phyloP scores from a whole-genome alignment of 768 basidiomycete species.

The Rhizopogon sp. region DNA sequence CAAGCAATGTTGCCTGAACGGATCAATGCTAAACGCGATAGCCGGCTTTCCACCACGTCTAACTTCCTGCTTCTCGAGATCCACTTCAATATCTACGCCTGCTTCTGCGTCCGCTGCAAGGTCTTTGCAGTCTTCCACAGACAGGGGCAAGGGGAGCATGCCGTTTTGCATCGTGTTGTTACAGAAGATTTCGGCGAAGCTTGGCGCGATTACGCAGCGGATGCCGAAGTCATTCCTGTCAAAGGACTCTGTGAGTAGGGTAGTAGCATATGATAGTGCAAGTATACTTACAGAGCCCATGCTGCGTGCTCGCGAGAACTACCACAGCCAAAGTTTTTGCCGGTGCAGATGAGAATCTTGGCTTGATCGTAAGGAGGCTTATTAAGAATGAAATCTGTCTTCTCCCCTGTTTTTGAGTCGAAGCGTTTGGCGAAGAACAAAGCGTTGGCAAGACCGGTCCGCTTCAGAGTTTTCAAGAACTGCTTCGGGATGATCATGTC shows the following conservation, averaged over 20 bases:
- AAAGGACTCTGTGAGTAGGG: not conserved
- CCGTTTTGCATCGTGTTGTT: constrained; percentile 93
- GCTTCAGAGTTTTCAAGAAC: constrained; percentile 87
- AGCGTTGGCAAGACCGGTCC: constrained; percentile 80
- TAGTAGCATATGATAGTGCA: not conserved
- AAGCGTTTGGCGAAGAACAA: constrained; percentile 80
- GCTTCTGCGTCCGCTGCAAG: constrained; percentile 74
- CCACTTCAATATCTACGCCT: constrained; percentile 74
- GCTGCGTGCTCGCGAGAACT: constrained; percentile 90
- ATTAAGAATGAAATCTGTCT: constrained; percentile 85
- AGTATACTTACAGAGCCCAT: constrained; percentile 67
- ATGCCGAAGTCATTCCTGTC: constrained; percentile 85
- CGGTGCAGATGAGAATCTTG: constrained; percentile 79
- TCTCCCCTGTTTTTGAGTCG: constrained; percentile 70
- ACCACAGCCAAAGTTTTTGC: constrained; percentile 88
- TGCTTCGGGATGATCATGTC: constrained; percentile 95
- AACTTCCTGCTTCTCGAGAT: constrained; percentile 79
- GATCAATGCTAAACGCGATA: constrained; percentile 77
- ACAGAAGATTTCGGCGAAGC: constrained; percentile 88
- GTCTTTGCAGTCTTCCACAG: constrained; percentile 66
- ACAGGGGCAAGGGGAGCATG: constrained; percentile 74
- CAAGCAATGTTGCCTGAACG: constrained; percentile 90
- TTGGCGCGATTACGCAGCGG: constrained; percentile 80
- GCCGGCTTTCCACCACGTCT: constrained; percentile 65
- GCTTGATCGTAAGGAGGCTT: constrained; percentile 69